phyloP scores from a whole-genome alignment of 2,329 filamentous ascomycete species.

The Paradendryphiella salina region DNA sequence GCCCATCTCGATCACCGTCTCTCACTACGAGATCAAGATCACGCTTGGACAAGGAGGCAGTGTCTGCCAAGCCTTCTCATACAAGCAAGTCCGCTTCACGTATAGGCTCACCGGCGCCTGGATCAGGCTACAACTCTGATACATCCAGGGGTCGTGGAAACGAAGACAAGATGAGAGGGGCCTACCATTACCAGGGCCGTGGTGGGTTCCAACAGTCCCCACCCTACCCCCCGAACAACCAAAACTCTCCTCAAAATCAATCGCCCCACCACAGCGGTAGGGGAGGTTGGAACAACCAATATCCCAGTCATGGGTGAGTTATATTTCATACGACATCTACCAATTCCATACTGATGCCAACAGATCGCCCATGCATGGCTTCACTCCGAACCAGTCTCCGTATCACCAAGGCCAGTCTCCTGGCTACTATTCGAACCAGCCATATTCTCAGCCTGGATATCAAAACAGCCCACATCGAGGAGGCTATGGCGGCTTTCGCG shows the following conservation, averaged over 20 bases:
- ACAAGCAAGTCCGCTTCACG: conserved; percentile 25
- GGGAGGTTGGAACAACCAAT: conserved; percentile 57
- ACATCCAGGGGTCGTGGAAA: conserved; percentile 31
- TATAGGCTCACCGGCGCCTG: conserved; percentile 34
- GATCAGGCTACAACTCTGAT: conserved; percentile 40
- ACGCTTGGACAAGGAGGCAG: conserved; percentile 26
- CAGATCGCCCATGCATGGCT: conserved; percentile 57
- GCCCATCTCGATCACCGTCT: conserved; percentile 38
- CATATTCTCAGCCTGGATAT: conserved; percentile 61
- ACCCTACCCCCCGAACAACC: conserved; percentile 60
- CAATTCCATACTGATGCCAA: conserved; percentile 30
- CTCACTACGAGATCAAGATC: conserved; percentile 16
- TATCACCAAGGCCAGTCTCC: conserved; percentile 52
- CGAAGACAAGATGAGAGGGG: conserved; percentile 43
- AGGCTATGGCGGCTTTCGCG: conserved; percentile 60
- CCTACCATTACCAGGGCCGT: conserved; percentile 44
- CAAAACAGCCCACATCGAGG: conserved; percentile 56
- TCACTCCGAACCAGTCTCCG: conserved; percentile 60
- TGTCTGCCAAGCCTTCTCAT: conserved; percentile 15
- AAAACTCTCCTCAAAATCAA: conserved; percentile 63
- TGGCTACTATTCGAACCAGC: conserved; percentile 56
- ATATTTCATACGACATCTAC: background rate
- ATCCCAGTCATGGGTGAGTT: conserved; percentile 56
- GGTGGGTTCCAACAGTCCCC: conserved; percentile 61
- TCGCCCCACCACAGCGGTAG: conserved; percentile 63